These are phyloP conservation scores for Fraxinus quadrangulata DNA, from an alignment of 257 asterid genomes.

Conservation along the genomic window DNA sequence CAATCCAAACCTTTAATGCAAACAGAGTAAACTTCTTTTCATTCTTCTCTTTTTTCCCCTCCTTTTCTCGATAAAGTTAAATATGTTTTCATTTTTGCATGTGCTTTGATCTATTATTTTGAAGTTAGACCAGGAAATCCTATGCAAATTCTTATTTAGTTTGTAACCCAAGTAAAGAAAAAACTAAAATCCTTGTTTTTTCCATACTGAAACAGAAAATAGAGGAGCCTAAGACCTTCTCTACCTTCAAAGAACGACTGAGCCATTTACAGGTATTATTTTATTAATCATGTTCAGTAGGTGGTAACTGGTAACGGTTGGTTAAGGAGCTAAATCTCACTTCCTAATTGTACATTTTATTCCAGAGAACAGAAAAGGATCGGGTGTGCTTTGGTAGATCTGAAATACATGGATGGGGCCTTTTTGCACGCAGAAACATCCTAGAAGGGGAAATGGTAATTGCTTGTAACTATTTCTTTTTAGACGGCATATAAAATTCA, in stretches of 20 bases:
- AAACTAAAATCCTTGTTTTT: constrained; percentile 10
- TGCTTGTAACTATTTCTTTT: constrained; percentile 15
- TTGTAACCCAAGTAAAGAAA: neutral
- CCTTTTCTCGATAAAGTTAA: no score
- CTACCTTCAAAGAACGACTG: constrained; percentile 87
- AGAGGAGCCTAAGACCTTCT: constrained; percentile 63
- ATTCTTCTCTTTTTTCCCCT: neutral
- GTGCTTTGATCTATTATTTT: neutral
- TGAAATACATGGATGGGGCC: constrained; percentile 98
- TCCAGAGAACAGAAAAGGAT: constrained; percentile 89
- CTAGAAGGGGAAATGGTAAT: constrained; percentile 96
- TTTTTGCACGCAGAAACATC: constrained; percentile 85
- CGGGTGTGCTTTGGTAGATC: constrained; percentile 98
- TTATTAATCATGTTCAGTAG: constrained; percentile 10
- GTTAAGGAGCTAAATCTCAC: constrained; percentile 24
- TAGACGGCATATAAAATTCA: neutral
- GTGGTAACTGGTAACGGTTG: no score
- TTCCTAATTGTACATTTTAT: constrained; percentile 28
- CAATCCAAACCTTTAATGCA: constrained; percentile 56
- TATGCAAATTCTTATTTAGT: neutral
- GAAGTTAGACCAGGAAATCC: neutral
- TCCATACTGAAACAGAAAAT: constrained; percentile 54
- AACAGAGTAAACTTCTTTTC: constrained; percentile 49
- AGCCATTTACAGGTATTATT: constrained; percentile 78
- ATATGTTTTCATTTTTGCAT: neutral